A percentile compares a stretch with the other conserved stretches of the same genome.
These are phyloP conservation scores for Coemansia sp. DNA, from an alignment of 192 early-diverging fungal genomes.

Conservation along the genomic window DNA sequence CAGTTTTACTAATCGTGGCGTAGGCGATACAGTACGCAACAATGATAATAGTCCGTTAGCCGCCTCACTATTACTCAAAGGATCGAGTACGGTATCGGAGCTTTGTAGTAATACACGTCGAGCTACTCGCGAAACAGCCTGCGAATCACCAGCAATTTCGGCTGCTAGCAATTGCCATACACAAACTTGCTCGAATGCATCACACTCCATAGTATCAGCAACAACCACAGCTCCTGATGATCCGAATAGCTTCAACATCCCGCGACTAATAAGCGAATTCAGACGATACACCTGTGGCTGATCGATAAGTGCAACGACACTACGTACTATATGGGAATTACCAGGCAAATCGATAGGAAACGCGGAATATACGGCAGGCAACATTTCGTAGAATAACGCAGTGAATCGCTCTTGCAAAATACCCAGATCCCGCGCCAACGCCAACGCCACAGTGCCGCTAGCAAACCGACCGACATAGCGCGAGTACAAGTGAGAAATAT, in stretches of 20 bases:
- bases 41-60: slow-evolving; percentile 54
- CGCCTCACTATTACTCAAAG: slow-evolving; percentile 46
- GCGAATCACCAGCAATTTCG: slow-evolving; percentile 40
- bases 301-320: slow-evolving; percentile 53
- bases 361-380: slow-evolving; percentile 43
- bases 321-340: slow-evolving; percentile 28
- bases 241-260: slow-evolving; percentile 38
- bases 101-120: slow-evolving; percentile 14
- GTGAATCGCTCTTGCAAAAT: slow-evolving; percentile 56
- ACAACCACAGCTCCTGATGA: slow-evolving; percentile 11
- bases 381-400: slow-evolving; percentile 38
- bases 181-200: slow-evolving; percentile 62
- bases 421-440: slow-evolving; percentile 50
- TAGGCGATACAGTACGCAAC: slow-evolving; percentile 43
- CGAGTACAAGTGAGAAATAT: slow-evolving; percentile 9
- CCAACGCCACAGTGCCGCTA: slow-evolving; percentile 29
- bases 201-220: slow-evolving; percentile 46
- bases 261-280: slow-evolving; percentile 16
- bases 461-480: slow-evolving; percentile 24
- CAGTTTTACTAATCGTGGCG: background rate
- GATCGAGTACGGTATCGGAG: slow-evolving; percentile 13
- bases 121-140: slow-evolving; percentile 14
- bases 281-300: slow-evolving; percentile 59
- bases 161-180: slow-evolving; percentile 61
- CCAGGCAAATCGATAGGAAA: slow-evolving; percentile 47